Percentiles rank a stretch among this genome's conserved stretches.
Conservation (phyloP, 139 green algal genomes). For the Picochlorum sp. region DNA sequence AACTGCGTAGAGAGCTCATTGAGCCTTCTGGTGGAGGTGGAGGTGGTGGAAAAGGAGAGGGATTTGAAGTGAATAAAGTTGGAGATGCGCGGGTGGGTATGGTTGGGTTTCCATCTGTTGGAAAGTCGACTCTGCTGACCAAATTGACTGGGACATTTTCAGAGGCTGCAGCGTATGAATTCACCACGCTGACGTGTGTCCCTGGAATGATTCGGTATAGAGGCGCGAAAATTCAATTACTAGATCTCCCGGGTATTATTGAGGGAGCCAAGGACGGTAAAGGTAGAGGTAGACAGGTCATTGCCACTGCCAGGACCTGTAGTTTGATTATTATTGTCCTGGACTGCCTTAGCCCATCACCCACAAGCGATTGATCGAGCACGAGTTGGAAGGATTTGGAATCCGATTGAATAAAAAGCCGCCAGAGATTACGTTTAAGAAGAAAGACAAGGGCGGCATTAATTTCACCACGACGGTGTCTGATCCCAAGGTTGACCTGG, state of each 20-base stretch:
- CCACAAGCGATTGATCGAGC: constrained; percentile 90
- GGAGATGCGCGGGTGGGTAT: constrained; percentile 93
- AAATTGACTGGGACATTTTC: constrained; percentile 97
- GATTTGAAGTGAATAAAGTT: constrained; percentile 98
- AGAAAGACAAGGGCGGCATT: constrained; percentile 94
- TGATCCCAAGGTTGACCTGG: constrained; percentile 75
- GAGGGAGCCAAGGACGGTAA: constrained; percentile 97
- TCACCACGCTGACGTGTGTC: constrained; percentile 96
- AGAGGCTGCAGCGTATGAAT: constrained; percentile 94
- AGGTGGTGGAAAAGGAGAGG: constrained; percentile 72
- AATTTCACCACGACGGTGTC: constrained; percentile 44
- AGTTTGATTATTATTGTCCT: constrained; percentile 98
- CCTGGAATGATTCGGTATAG: constrained; percentile 88
- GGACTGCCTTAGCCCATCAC: constrained; percentile 95
- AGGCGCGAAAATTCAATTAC: constrained; percentile 83
- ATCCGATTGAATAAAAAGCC: constrained; percentile 95
- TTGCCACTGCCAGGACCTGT: constrained; percentile 91
- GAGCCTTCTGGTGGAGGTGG: constrained; percentile 57
- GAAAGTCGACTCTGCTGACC: constrained; percentile 96
- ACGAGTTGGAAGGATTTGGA: constrained; percentile 87
- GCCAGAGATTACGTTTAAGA: constrained; percentile 83
- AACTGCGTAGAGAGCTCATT: constrained; percentile 90
- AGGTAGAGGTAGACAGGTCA: constrained; percentile 83
- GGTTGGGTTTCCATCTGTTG: constrained; percentile 92
- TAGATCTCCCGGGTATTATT: constrained; percentile 97